phyloP scores from a whole-genome alignment of 1,284 basidiomycete species.

The Athelia sp. region DNA sequence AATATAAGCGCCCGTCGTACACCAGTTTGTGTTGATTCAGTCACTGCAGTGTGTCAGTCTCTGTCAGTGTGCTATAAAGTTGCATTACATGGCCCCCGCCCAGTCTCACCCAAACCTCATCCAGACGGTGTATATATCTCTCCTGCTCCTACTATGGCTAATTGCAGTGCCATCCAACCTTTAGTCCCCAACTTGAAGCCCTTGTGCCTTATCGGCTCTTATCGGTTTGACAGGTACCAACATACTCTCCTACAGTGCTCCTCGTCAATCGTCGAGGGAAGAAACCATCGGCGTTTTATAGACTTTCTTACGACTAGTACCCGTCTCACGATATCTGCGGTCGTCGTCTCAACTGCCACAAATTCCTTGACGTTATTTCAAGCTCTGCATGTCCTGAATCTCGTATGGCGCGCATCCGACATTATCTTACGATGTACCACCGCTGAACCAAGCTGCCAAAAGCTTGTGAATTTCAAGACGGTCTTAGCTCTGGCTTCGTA shows the following conservation, averaged over 20 bases:
- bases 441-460: constrained; percentile 5
- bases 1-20: too few relatives aligned
- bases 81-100: too few relatives aligned
- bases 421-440: not conserved
- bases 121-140: too few relatives aligned
- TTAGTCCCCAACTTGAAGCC: too few relatives aligned
- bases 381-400: constrained; percentile 33
- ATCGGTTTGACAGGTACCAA: not conserved
- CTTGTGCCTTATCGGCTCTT: too few relatives aligned
- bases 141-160: too few relatives aligned
- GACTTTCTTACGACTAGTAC: constrained; percentile 36
- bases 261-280: constrained; percentile 27
- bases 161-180: too few relatives aligned
- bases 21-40: too few relatives aligned
- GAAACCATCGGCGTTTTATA: constrained; percentile 34
- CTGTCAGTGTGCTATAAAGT: too few relatives aligned
- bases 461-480: constrained; percentile 36
- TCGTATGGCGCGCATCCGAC: constrained; percentile 27
- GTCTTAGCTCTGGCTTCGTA: constrained; percentile 32
- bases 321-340: constrained; percentile 32
- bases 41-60: too few relatives aligned
- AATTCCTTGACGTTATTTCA: constrained; percentile 30
- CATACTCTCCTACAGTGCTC: constrained; percentile 18
- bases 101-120: too few relatives aligned
- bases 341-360: constrained; percentile 19